A percentile compares a stretch with the other conserved stretches of the same genome.
phyloP scores from a whole-genome alignment of 73 alveolate species.

The Tetrahymena malaccensis region DNA sequence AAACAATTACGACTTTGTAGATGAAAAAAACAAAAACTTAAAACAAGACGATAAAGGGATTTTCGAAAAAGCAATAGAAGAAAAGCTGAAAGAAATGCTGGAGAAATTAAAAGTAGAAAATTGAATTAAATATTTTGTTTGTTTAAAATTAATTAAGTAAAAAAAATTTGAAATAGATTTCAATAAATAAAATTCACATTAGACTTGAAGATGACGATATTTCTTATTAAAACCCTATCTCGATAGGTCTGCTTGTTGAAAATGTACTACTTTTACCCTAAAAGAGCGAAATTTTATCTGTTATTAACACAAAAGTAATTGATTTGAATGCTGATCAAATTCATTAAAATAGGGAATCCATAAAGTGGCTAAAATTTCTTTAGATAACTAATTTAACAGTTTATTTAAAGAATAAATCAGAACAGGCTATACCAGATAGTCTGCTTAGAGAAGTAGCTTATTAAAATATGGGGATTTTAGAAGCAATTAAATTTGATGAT shows the following conservation, averaged over 20 bases:
- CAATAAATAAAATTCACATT: not conserved
- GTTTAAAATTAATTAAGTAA: not conserved
- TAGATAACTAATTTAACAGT: not conserved
- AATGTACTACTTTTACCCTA: not conserved
- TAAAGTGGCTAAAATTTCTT: not conserved
- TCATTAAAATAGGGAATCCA: not conserved
- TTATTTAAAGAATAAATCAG: not conserved
- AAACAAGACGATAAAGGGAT: not conserved
- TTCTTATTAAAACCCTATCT: not conserved
- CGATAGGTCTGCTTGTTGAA: not conserved
- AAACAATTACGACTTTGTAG: not conserved
- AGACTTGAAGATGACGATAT: not conserved
- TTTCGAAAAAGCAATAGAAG: not conserved
- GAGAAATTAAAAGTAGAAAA: not conserved
- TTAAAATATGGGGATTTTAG: not conserved
- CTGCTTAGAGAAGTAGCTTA: not conserved
- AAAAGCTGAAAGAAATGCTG: not conserved
- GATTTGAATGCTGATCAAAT: not conserved
- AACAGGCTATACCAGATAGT: not conserved
- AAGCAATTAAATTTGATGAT: not conserved
- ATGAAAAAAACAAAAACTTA: not conserved
- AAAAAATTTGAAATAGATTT: not conserved
- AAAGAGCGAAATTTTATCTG: not conserved
- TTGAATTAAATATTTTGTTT: not conserved
- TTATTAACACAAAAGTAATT: not conserved